phyloP scores from a whole-genome alignment of 129 eudicot species.

The Heracleum sosnowskyi region DNA sequence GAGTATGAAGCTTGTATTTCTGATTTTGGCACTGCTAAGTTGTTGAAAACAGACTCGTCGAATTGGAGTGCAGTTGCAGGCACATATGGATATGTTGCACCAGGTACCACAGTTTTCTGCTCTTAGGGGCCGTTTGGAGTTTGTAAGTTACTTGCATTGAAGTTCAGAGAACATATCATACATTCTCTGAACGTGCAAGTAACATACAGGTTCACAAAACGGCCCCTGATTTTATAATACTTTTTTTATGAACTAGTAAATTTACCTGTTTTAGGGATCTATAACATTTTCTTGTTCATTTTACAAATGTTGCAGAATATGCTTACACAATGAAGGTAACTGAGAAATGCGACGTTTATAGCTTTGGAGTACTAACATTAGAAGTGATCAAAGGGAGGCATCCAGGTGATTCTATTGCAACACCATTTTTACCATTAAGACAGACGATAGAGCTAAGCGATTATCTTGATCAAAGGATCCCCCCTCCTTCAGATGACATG shows the following conservation, averaged over 20 bases:
- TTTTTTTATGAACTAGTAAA: too few relatives aligned
- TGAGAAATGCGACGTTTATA: slow-evolving; percentile 17
- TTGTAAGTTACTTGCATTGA: neutral
- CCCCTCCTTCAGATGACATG: neutral
- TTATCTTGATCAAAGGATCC: neutral
- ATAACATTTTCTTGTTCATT: neutral
- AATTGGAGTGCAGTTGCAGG: neutral
- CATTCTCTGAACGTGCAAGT: too few relatives aligned
- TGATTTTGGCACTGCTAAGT: neutral
- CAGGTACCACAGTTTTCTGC: neutral
- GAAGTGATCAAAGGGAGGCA: slow-evolving; percentile 21
- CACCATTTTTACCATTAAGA: neutral
- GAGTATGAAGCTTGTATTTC: neutral
- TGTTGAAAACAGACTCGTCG: neutral
- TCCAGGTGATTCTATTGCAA: neutral
- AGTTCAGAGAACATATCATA: neutral
- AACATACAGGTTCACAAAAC: too few relatives aligned
- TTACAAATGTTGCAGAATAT: slow-evolving; percentile 2
- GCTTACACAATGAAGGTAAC: slow-evolving; percentile 21
- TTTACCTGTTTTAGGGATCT: too few relatives aligned
- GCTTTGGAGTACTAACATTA: slow-evolving; percentile 17
- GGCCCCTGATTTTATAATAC: too few relatives aligned
- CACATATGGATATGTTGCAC: neutral
- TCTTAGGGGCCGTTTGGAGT: neutral
- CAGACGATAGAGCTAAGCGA: neutral